Evolutionary conservation across 192 early-diverging fungal genomes (phyloP).

Genomic region (Allomyces macrogynus): DNA sequence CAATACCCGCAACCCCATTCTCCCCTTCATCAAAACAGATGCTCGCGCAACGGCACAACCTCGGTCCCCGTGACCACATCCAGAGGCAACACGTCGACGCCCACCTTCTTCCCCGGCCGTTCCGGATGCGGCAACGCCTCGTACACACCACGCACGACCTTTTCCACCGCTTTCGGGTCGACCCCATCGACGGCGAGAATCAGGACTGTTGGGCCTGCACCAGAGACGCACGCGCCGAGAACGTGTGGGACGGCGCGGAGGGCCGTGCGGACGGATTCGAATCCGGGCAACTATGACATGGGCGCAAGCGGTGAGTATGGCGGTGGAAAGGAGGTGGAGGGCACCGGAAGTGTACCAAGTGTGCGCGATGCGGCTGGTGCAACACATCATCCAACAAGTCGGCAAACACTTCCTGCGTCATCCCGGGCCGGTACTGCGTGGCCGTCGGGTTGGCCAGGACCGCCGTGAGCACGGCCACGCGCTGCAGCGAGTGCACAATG

Average conservation of each 20-base stretch:
- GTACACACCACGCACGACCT: not conserved
- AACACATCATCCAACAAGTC: constrained; percentile 88
- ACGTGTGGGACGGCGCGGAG: constrained; percentile 35
- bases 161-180: constrained; percentile 48
- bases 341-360: constrained; percentile 46
- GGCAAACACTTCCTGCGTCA: constrained; percentile 56
- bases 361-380: constrained; percentile 89
- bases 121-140: not conserved
- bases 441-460: constrained; percentile 52
- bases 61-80: not conserved
- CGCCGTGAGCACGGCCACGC: constrained; percentile 73
- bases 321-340: no score
- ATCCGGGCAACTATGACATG: not conserved
- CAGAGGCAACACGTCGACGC: not conserved
- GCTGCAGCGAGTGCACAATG: constrained; percentile 59
- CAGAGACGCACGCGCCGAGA: constrained; percentile 79
- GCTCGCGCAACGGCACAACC: not conserved
- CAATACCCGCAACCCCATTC: no score
- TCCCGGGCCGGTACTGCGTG: not conserved
- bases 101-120: not conserved
- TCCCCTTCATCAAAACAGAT: not conserved
- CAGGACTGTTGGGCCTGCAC: constrained; percentile 92
- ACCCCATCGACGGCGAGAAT: constrained; percentile 67
- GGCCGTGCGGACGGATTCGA: not conserved
- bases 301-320: no score